Base-by-base conservation (phyloP, 129 eudicot species). In the Chrysanthemum seticuspe region DNA sequence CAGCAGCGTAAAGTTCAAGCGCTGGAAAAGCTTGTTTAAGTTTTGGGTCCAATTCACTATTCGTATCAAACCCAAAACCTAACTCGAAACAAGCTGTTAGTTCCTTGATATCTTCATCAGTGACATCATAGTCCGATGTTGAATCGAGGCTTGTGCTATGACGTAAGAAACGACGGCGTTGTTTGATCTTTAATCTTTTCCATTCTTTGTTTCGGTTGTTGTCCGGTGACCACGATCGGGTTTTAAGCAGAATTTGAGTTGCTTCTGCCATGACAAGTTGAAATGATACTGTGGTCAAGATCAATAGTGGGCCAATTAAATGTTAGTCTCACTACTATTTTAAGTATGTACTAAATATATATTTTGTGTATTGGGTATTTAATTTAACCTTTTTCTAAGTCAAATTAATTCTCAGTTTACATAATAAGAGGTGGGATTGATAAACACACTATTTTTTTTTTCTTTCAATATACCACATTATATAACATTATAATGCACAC, bases 61-160 rank as follows among this genome's bases (percentile, higher is more conserved):
- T 60, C 27, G 89, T 77, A 72, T 89, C 87, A 57, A 92, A 85
- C 12, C 86, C 82, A 31, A 92, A 92, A 4, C 98, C 98, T 19
- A 89, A 70, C 29, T 89, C 98, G 18, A 92, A 67, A 62, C 92
- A 92, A 8, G 85, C 96, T 49, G 70, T 72, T 8, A 92, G 86
- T 74, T 92, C 98, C 5, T 84, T 87, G 45, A 92, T 65, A 23
- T 92, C 98, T 5, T 87, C 91, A 29, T 84, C 80, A 3, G 77
- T 75, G 70, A 79, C 70, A 60, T 73, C 91, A 11, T 4, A 7
- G 2, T 25, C 68, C 2, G 45, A 23, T 2, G 50, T 65, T 1
- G 73, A 47, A 13, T 86, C 80, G 4, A 84, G 68, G 74, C 87
- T 87, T 70, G 45, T 55, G 72, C 74, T 73, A 40, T 71, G 80